These are phyloP conservation scores for Capsicum baccatum DNA, from an alignment of 257 asterid genomes.

Conservation along the genomic window DNA sequence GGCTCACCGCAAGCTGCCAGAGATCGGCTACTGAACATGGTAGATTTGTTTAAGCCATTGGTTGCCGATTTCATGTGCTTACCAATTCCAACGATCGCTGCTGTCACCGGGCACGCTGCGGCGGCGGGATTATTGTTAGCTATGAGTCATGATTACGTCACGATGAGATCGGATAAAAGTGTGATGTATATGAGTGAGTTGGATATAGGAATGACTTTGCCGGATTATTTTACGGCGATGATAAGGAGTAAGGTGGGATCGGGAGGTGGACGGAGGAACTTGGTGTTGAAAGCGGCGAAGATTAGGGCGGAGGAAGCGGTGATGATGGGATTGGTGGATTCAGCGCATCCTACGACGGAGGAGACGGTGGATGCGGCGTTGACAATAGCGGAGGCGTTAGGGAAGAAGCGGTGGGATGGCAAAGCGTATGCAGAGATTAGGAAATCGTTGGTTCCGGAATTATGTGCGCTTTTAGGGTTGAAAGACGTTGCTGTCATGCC, in stretches of 20 bases:
- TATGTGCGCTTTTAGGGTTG: constrained; percentile 61
- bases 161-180: constrained; percentile 63
- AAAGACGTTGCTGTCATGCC: constrained; percentile 42
- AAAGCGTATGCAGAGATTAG: constrained; percentile 63
- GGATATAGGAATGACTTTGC: constrained; percentile 79
- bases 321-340: constrained; percentile 68
- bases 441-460: constrained; percentile 67
- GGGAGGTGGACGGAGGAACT: constrained; percentile 47
- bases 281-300: constrained; percentile 63
- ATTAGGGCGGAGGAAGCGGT: constrained; percentile 61
- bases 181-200: constrained; percentile 89
- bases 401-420: constrained; percentile 65
- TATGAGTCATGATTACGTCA: constrained; percentile 70
- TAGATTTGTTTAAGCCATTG: constrained; percentile 60
- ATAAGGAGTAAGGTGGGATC: constrained; percentile 56
- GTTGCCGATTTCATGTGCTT: constrained; percentile 67
- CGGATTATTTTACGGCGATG: constrained; percentile 72
- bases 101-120: constrained; percentile 86
- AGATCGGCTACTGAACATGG: constrained; percentile 60
- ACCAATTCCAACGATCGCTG: constrained; percentile 84
- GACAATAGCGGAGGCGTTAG: constrained; percentile 57
- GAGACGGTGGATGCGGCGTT: constrained; percentile 65
- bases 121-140: constrained; percentile 80
- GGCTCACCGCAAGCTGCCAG: constrained; percentile 55
- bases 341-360: constrained; percentile 47